Percentiles rank a stretch among this genome's conserved stretches.
Evolutionary conservation across 768 basidiomycete species (phyloP).

Genomic region (Kwoniella dejecticola): DNA sequence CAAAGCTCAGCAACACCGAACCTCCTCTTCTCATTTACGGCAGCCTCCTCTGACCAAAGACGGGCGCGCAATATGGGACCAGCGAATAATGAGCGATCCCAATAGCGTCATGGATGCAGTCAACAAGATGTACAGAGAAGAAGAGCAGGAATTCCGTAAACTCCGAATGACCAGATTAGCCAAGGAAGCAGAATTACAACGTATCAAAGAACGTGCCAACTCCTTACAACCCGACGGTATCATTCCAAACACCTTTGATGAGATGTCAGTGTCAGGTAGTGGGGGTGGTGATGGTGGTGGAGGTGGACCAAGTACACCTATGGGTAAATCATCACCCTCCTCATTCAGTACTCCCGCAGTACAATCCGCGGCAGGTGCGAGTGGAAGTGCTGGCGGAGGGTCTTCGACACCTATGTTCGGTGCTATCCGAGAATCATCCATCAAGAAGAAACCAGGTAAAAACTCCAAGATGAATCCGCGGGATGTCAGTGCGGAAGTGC

Average conservation of each 20-base stretch:
- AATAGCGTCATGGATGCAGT: slow-evolving; percentile 31
- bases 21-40: slow-evolving; percentile 31
- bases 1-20: slow-evolving; percentile 40
- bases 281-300: background rate
- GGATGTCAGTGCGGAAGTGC: slow-evolving; percentile 40
- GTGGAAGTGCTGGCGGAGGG: background rate
- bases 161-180: slow-evolving; percentile 35
- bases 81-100: slow-evolving; percentile 25
- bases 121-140: slow-evolving; percentile 31
- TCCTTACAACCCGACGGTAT: slow-evolving; percentile 3
- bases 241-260: no score
- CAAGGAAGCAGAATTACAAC: slow-evolving; percentile 29
- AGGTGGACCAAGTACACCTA: slow-evolving; percentile 27
- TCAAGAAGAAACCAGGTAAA: background rate
- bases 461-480: slow-evolving; percentile 15
- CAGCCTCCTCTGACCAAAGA: slow-evolving; percentile 17
- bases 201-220: slow-evolving; percentile 18
- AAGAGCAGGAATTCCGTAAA: slow-evolving; percentile 34
- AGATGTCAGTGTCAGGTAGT: no score
- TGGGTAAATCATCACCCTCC: slow-evolving; percentile 14
- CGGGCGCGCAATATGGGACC: slow-evolving; percentile 34
- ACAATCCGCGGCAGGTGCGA: background rate
- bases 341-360: background rate
- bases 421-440: slow-evolving; percentile 26
- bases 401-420: slow-evolving; percentile 36